phyloP scores from a whole-genome alignment of 371 early-diverging fungal species.

The Fennellomyces sp. region DNA sequence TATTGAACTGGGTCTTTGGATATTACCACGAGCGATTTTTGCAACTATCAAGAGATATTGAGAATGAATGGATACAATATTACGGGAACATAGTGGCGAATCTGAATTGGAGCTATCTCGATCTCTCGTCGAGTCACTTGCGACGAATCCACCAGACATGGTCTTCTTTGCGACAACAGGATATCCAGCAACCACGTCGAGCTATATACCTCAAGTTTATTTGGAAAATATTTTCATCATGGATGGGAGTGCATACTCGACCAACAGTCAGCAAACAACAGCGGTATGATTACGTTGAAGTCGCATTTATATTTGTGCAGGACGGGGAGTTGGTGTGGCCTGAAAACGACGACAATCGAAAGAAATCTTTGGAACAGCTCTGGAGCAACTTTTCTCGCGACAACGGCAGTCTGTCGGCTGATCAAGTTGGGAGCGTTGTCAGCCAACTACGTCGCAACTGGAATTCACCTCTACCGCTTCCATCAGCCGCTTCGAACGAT shows the following conservation, averaged over 20 bases:
- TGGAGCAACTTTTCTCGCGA: background rate
- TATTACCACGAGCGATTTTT: conserved; percentile 11
- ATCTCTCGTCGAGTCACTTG: background rate
- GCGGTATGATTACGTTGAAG: background rate
- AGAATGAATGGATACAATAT: background rate
- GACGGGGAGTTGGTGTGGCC: conserved; percentile 9
- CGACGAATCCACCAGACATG: conserved; percentile 4
- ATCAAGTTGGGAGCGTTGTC: background rate
- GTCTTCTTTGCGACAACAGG: conserved; percentile 6
- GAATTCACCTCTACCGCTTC: background rate
- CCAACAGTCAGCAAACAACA: background rate
- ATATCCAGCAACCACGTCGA: background rate
- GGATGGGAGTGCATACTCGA: background rate
- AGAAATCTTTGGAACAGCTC: background rate
- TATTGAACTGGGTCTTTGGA: conserved; percentile 3
- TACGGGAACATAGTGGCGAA: background rate
- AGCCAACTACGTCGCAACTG: background rate
- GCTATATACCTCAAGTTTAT: conserved; percentile 9
- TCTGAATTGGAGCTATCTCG: conserved; percentile 6
- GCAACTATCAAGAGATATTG: background rate
- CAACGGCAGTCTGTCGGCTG: background rate
- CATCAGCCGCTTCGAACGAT: background rate
- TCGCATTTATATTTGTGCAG: conserved; percentile 11
- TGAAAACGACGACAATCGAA: background rate
- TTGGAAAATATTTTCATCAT: background rate